These are phyloP conservation scores for Talaromyces sp. DNA, from an alignment of 2,329 filamentous ascomycete species.

Conservation along the genomic window DNA sequence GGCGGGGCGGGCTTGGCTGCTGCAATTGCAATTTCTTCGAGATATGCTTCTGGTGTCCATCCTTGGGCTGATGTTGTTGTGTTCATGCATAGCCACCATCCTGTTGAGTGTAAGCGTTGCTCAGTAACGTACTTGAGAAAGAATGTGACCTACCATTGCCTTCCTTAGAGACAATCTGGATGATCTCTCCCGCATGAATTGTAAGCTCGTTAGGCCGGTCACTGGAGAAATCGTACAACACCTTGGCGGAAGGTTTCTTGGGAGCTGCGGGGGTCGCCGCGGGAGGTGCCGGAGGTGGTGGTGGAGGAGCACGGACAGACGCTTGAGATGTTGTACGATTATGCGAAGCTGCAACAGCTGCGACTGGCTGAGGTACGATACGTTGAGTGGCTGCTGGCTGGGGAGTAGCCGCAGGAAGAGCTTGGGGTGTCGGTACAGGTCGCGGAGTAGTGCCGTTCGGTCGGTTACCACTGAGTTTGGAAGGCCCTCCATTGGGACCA, in stretches of 20 bases:
- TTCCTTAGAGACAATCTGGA: constrained; percentile 92
- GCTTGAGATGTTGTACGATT: constrained; percentile 51
- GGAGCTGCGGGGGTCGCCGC: constrained; percentile 53
- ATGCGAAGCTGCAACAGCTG: constrained; percentile 43
- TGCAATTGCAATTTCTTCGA: constrained; percentile 66
- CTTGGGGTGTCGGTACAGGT: constrained; percentile 36
- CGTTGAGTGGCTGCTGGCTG: constrained; percentile 28
- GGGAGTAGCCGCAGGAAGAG: constrained; percentile 23
- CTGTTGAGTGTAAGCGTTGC: constrained; percentile 40
- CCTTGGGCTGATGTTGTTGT: constrained; percentile 67
- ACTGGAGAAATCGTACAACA: constrained; percentile 85
- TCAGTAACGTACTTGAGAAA: background rate
- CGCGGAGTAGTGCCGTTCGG: constrained; percentile 30
- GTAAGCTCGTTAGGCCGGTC: constrained; percentile 82
- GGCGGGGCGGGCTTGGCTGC: constrained; percentile 57
- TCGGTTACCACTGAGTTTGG: constrained; percentile 60
- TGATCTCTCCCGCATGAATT: constrained; percentile 72
- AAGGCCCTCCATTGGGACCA: constrained; percentile 76
- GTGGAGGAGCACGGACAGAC: constrained; percentile 53
- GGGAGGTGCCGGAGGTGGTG: constrained; percentile 63
- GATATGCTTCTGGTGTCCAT: constrained; percentile 91
- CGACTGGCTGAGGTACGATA: constrained; percentile 32
- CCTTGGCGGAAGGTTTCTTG: constrained; percentile 77
- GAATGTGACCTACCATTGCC: constrained; percentile 69
- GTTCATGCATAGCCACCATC: constrained; percentile 93